Evolutionary conservation across 208 protist genomes (phyloP), one percentile per base, ranked within the genome.

Genomic region (Tetramitus jugosus): DNA sequence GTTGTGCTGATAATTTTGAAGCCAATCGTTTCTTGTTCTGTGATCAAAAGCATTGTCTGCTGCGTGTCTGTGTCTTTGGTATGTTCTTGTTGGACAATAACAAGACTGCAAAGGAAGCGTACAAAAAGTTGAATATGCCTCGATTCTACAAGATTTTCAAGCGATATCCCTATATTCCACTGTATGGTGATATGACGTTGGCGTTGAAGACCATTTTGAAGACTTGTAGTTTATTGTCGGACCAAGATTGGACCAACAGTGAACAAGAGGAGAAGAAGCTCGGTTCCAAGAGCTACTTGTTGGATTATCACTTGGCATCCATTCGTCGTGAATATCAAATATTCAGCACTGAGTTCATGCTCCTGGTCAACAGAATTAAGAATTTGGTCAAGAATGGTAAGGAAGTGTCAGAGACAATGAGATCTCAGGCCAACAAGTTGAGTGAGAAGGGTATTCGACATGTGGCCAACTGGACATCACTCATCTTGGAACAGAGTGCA

Each of bases 101-200:
- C 86, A 81, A 42, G 79, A 86, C 26, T 82, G 81, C 60, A 86
- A 86, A 53, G 81, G 76, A 39, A 10, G 33, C 17, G 8, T 49
- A 49, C 49, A 89, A 89, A 76, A 85, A 83, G 43, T 42, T 89
- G 13, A 78, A 77, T 35, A 17, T 90, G 1, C 72, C 71, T 6
- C 71, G 76, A 40, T 87, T 87, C 65, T 46, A 45, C 8, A 85
- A 86, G 65, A 79, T 88, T 10, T 88, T 89, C 67, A 87, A n/a
- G 77, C 76, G 78, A 60, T 80, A 84, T 62, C 87, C 87, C 1
- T 76, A 87, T 29, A 82, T 91, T 26, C 83, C 85, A 64, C 72
- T 91, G 29, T 90, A 89, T 67, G 88, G 87, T 65, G 88, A 91
- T 78, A 90, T 91, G 87, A 78, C 85, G 45, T 80, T 88, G 26